A percentile compares a stretch with the other conserved stretches of the same genome.
Evolutionary conservation across 139 green algal genomes (phyloP).

Genomic region (Chlamydomonas asymmetrica): DNA sequence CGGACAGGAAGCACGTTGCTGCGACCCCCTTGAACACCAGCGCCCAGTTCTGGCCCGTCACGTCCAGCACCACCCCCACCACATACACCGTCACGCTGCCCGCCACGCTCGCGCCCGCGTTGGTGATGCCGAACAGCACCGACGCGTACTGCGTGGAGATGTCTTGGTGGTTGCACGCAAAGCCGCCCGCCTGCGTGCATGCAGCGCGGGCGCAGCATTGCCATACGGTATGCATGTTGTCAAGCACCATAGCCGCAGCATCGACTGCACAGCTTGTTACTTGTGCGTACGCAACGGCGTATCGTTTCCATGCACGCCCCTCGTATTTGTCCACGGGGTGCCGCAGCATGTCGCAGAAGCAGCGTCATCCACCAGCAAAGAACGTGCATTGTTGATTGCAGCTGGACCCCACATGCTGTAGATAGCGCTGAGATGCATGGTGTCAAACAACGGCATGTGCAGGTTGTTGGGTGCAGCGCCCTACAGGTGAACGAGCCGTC

Average conservation of each 20-base stretch:
- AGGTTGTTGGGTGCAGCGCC: too few species aligned
- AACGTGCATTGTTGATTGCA: too few species aligned
- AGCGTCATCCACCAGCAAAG: too few species aligned
- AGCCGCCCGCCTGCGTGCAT: conserved; percentile 61
- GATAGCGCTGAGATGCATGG: conserved; percentile 14
- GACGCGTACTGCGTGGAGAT: conserved; percentile 62
- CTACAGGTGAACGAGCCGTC: too few species aligned
- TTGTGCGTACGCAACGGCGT: too few species aligned
- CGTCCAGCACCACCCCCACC: conserved; percentile 65
- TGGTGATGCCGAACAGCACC: conserved; percentile 82
- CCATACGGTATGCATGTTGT: too few species aligned
- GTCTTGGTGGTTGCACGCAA: conserved; percentile 84
- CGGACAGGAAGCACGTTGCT: conserved; percentile 53
- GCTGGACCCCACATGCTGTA: background rate
- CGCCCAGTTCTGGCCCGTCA: conserved; percentile 59
- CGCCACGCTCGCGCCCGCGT: conserved; percentile 62
- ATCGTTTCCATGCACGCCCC: too few species aligned
- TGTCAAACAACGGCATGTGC: too few species aligned
- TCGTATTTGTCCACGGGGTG: too few species aligned
- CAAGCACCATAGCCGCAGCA: too few species aligned
- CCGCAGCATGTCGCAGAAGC: too few species aligned
- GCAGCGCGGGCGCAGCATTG: background rate
- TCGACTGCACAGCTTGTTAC: too few species aligned
- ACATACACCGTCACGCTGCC: conserved; percentile 62
- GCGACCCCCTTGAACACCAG: conserved; percentile 62